Evolutionary conservation across 805 yeast genomes (phyloP), one percentile per base, ranked within the genome.

Genomic region (Lipomyces mesembrius): DNA sequence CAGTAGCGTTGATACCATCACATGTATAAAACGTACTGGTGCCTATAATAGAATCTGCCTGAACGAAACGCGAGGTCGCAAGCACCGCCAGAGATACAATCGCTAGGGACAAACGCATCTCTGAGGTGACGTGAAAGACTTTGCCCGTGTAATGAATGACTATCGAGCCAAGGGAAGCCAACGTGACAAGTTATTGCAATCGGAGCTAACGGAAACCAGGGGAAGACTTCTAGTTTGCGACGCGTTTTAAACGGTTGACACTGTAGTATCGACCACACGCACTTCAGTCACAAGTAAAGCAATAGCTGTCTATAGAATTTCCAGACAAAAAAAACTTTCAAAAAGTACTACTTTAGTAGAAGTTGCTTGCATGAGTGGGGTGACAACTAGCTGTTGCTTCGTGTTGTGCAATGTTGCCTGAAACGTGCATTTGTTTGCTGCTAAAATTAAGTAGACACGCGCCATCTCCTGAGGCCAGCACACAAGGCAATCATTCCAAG

Each of bases 1-100:
- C 29, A 17, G 65, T 60, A 22, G 71, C 58, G 53, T 65, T 59
- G 53, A 37, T n/a, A 52, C 14, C 39, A 52, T 60, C 66, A 61
- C 71, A 68, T 27, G 70, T 54, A 61, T 57, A 65, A 61, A 61
- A 39, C 27, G 57, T 37, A 58, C 14, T 39, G 8, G 70, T 58
- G 62, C 61, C 29, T 53, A 67, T 65, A 7, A 64, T 62, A 61
- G 59, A 64, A 22, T 49, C 68, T 5, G 71, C 71, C 51, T 43
- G 52, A 11, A 60, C 65, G 39, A 58, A 14, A 22, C 34, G 8
- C 55, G 55, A 52, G 9, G 60, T 57, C 14, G 60, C 55, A 25
- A 32, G 25, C 52, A 56, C 52, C 29, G 49, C 49, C 14, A 62
- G 37, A 22, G 57, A 46, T 17, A 25, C 20, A 20, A 37, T 43